Evolutionary conservation across 352 stramenopile genomes (phyloP).

Genomic region (Thalassiosira exigua): DNA sequence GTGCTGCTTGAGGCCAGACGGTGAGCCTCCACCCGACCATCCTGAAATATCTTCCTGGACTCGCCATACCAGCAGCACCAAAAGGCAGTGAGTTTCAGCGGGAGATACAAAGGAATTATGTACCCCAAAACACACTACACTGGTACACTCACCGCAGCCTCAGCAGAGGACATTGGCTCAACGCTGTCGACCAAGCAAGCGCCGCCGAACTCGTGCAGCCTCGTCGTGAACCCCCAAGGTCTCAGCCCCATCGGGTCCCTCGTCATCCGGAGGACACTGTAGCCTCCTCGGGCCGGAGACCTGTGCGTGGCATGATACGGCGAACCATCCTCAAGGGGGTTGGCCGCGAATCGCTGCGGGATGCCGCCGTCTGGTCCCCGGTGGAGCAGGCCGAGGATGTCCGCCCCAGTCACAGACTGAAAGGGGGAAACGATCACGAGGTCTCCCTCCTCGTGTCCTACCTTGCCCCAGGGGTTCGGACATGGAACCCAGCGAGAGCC

Average conservation of each 20-base stretch:
- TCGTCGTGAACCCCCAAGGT: conserved; percentile 71
- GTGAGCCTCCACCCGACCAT: conserved; percentile 22
- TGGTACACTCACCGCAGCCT: conserved; percentile 64
- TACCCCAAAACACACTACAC: too few species aligned
- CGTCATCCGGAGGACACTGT: conserved; percentile 57
- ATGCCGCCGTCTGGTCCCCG: conserved; percentile 32
- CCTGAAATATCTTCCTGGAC: conserved; percentile 62
- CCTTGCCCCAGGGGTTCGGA: conserved; percentile 73
- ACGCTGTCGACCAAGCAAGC: conserved; percentile 74
- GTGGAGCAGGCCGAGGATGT: conserved; percentile 48
- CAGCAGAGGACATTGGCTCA: conserved; percentile 63
- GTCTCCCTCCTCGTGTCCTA: conserved; percentile 64
- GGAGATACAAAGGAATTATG: too few species aligned
- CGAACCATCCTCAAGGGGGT: conserved; percentile 58
- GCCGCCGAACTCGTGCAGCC: conserved; percentile 73
- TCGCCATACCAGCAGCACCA: too few species aligned
- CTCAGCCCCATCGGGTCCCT: conserved; percentile 55
- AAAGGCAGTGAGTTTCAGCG: too few species aligned
- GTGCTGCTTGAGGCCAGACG: conserved; percentile 50
- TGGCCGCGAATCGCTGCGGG: conserved; percentile 55
- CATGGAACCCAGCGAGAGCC: conserved; percentile 52
- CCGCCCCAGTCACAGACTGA: conserved; percentile 23
- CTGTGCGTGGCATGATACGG: conserved; percentile 66
- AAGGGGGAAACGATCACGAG: conserved; percentile 67
- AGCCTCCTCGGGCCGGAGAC: conserved; percentile 60